These are phyloP conservation scores for Oryza meridionalis DNA, from an alignment of 176 grass and related monocot genomes.

Conservation along the genomic window DNA sequence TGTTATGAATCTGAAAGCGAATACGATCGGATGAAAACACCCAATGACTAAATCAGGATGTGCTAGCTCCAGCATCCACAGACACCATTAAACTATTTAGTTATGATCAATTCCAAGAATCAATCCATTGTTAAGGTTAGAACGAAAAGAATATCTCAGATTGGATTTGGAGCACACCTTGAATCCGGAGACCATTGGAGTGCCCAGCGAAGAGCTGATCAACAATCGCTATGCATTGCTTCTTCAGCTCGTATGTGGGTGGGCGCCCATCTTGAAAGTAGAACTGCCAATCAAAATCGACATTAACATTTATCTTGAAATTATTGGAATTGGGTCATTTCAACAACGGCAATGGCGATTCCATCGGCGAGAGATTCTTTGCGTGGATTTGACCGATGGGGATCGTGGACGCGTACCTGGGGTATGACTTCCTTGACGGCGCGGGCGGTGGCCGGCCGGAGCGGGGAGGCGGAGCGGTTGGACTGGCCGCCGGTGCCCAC, in stretches of 20 bases:
- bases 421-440: conserved; percentile 77
- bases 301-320: no score
- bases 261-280: conserved; percentile 84
- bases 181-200: conserved; percentile 66
- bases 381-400: background rate
- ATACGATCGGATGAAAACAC: conserved; percentile 4
- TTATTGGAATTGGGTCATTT: background rate
- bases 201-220: conserved; percentile 74
- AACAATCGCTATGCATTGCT: conserved; percentile 59
- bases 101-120: conserved; percentile 1
- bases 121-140: background rate
- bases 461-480: conserved; percentile 60
- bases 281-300: conserved; percentile 52
- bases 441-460: conserved; percentile 58
- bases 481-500: conserved; percentile 42
- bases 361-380: background rate
- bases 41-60: conserved; percentile 16
- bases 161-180: conserved; percentile 43
- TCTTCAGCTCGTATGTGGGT: conserved; percentile 58
- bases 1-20: background rate
- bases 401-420: conserved; percentile 57
- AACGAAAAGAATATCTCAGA: background rate
- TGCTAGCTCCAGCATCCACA: background rate
- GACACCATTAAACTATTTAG: background rate
- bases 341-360: background rate